Percentiles rank a stretch among this genome's conserved stretches.
Conservation (phyloP, 129 eudicot genomes). For the Flaveria trinervia region DNA sequence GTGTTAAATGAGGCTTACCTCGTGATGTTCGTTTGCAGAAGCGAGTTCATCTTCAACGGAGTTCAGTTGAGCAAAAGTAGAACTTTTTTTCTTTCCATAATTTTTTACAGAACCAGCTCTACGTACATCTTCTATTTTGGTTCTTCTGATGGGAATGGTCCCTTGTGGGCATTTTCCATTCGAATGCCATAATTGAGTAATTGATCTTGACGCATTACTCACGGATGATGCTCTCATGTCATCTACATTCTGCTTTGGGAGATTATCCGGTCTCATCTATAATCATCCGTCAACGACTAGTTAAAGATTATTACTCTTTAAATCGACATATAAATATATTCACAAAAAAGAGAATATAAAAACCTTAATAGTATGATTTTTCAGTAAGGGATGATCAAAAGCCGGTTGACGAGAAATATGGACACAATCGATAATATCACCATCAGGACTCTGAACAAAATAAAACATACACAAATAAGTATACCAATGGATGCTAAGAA, state of each 20-base stretch:
- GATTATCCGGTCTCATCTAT: conserved; percentile 70
- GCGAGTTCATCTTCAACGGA: conserved; percentile 58
- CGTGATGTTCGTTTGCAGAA: conserved; percentile 54
- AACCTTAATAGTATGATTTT: conserved; percentile 74
- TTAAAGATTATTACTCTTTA: background rate
- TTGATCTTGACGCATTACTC: conserved; percentile 10
- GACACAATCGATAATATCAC: conserved; percentile 78
- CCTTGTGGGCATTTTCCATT: conserved; percentile 69
- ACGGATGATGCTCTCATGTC: conserved; percentile 35
- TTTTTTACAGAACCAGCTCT: conserved; percentile 71
- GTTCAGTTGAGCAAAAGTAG: conserved; percentile 38
- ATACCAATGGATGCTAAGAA: background rate
- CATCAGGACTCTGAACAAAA: conserved; percentile 67
- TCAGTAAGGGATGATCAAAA: conserved; percentile 83
- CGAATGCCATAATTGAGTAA: conserved; percentile 71
- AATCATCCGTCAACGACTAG: background rate
- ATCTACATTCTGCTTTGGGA: conserved; percentile 56
- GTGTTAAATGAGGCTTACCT: conserved; percentile 41
- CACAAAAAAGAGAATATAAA: background rate
- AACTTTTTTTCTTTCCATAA: conserved; percentile 61
- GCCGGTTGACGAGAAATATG: conserved; percentile 73
- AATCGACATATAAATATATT: background rate
- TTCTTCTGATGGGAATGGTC: conserved; percentile 78
- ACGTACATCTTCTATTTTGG: conserved; percentile 62
- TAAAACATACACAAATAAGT: background rate